These are phyloP conservation scores for Penicillium diatomitis DNA, from an alignment of 495 filamentous ascomycete genomes.

Conservation along the genomic window DNA sequence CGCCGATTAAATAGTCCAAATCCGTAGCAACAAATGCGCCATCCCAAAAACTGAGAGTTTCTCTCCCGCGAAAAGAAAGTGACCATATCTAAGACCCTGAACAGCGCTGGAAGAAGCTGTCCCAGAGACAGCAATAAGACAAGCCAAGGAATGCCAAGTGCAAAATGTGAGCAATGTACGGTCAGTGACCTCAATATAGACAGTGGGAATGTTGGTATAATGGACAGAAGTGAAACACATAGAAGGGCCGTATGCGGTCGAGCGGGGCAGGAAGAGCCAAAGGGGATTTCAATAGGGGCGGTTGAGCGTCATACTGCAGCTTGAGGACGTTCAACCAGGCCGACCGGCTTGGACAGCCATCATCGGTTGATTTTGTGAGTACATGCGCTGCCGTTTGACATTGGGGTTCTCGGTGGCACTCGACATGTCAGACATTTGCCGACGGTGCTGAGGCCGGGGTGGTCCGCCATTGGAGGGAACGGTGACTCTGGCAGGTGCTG, in stretches of 20 bases:
- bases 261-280: too few relatives aligned
- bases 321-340: conserved; percentile 18
- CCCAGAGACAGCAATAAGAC: conserved; percentile 6
- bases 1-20: too few relatives aligned
- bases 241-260: not conserved
- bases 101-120: conserved; percentile 15
- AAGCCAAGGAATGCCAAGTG: conserved; percentile 6
- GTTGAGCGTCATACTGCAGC: too few relatives aligned
- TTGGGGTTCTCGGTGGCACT: conserved; percentile 45
- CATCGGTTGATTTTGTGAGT: conserved; percentile 38
- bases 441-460: conserved; percentile 42
- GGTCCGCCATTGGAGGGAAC: conserved; percentile 36
- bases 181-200: conserved; percentile 21
- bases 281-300: too few relatives aligned
- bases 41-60: conserved; percentile 9
- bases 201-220: conserved; percentile 25
- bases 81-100: conserved; percentile 18
- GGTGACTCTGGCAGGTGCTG: conserved; percentile 37
- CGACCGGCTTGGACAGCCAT: conserved; percentile 38
- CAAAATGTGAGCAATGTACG: conserved; percentile 13
- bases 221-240: conserved; percentile 13
- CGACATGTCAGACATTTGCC: conserved; percentile 60
- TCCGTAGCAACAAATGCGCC: conserved; percentile 9
- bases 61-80: conserved; percentile 2
- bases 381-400: conserved; percentile 59